Conservation (phyloP, 805 yeast genomes). For the Kodamaea kaohsiungensis region DNA sequence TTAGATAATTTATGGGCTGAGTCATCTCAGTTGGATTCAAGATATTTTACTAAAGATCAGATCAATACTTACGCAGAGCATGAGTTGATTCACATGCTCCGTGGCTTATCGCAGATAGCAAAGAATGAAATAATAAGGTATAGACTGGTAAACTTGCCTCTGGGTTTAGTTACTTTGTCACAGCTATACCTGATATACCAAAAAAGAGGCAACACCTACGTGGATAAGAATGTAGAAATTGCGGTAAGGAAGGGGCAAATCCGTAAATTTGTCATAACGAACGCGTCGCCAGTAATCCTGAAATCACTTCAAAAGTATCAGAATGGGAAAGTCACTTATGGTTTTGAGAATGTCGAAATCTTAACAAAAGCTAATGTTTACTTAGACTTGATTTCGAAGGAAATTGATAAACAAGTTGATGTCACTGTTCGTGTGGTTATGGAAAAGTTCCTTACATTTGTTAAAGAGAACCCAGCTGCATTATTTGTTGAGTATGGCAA, state of each 20-base stretch:
- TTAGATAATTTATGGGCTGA: slow-evolving; percentile 42
- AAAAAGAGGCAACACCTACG: slow-evolving; percentile 47
- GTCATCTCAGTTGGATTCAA: slow-evolving; percentile 25
- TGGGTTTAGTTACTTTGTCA: slow-evolving; percentile 40
- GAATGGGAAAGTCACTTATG: slow-evolving; percentile 40
- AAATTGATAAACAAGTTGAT: slow-evolving; percentile 11
- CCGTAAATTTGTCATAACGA: slow-evolving; percentile 41
- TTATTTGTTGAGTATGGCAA: slow-evolving; percentile 26
- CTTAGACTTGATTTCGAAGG: slow-evolving; percentile 17
- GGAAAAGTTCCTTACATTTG: slow-evolving; percentile 22
- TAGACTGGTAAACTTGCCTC: slow-evolving; percentile 36
- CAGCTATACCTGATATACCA: slow-evolving; percentile 53
- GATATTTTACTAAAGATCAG: slow-evolving; percentile 20
- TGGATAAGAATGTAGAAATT: slow-evolving; percentile 46
- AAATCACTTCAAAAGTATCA: slow-evolving; percentile 32
- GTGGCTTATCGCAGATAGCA: slow-evolving; percentile 32
- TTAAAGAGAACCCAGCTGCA: slow-evolving; percentile 27
- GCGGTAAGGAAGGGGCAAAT: slow-evolving; percentile 37
- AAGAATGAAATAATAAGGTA: slow-evolving; percentile 41
- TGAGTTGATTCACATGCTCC: slow-evolving; percentile 34
- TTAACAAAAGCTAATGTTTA: slow-evolving; percentile 29
- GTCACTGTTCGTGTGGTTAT: slow-evolving; percentile 10
- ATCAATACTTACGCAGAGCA: slow-evolving; percentile 17
- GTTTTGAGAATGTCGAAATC: slow-evolving; percentile 44
- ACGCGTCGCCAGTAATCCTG: slow-evolving; percentile 47